Conservation (phyloP, 179 eudicot species). For the Vitellaria paradoxa region DNA sequence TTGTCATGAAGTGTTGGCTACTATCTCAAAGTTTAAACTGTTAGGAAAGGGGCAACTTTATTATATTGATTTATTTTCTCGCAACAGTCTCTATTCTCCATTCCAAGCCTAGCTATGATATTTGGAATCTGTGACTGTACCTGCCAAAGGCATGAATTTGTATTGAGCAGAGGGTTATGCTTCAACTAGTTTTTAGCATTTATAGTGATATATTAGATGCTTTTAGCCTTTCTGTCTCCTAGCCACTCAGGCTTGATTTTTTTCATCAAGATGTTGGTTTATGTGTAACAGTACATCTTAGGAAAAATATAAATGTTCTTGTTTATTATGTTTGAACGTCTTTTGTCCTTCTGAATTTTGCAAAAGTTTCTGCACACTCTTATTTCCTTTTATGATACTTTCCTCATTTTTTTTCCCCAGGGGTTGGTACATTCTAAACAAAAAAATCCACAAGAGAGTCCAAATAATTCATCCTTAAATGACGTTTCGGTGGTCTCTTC, state of each 20-base stretch:
- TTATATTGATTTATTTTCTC: too few species aligned
- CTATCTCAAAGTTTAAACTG: too few species aligned
- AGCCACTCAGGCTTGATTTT: not conserved
- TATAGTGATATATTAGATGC: not conserved
- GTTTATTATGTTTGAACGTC: not conserved
- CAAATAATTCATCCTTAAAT: constrained; percentile 18
- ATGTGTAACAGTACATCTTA: not conserved
- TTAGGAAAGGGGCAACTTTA: too few species aligned
- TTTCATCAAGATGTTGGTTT: not conserved
- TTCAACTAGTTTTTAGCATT: not conserved
- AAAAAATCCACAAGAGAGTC: constrained; percentile 23
- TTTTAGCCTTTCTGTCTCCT: not conserved
- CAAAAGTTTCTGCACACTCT: not conserved
- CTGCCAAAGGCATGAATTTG: constrained; percentile 1
- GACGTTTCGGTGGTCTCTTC: constrained; percentile 17
- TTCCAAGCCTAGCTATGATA: not conserved
- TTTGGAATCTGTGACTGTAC: not conserved
- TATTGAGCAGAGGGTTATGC: not conserved
- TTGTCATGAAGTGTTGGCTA: too few species aligned
- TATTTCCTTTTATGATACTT: not conserved
- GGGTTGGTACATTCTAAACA: constrained; percentile 70
- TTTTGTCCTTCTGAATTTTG: not conserved
- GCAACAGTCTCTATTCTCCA: not conserved
- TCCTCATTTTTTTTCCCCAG: constrained; percentile 29
- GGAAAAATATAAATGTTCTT: not conserved